Percentiles rank a stretch among this genome's conserved stretches.
Conservation (phyloP, 441 rosid genomes). For the Rhodomyrtus psidioides region DNA sequence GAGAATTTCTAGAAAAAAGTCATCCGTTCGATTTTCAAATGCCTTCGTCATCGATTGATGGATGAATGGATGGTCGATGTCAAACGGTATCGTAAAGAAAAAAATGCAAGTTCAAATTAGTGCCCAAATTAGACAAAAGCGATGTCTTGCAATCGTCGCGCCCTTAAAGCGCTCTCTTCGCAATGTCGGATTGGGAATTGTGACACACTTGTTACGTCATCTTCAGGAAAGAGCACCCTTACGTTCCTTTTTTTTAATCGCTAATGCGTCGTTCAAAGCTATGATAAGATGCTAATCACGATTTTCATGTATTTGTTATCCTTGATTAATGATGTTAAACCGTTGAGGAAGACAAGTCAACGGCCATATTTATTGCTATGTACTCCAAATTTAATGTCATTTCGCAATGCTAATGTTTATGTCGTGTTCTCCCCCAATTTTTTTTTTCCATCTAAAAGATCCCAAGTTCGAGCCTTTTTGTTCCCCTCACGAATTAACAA, state of each 20-base stretch:
- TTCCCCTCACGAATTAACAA: not conserved
- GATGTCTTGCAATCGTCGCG: too few species aligned
- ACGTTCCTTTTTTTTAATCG: too few species aligned
- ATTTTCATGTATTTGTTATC: not conserved
- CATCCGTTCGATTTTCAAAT: not conserved
- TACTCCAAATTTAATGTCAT: not conserved
- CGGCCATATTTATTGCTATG: not conserved
- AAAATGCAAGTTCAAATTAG: too few species aligned
- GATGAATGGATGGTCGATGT: not conserved
- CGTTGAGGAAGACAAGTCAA: not conserved
- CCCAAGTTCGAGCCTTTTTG: not conserved
- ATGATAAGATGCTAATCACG: not conserved
- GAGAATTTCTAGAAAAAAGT: not conserved
- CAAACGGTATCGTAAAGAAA: too few species aligned
- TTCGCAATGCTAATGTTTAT: not conserved
- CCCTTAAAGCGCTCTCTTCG: too few species aligned
- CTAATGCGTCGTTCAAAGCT: not conserved
- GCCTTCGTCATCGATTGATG: not conserved
- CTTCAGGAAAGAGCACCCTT: too few species aligned
- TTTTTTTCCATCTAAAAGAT: not conserved
- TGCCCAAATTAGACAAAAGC: too few species aligned
- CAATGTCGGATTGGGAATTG: too few species aligned
- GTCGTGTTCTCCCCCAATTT: not conserved
- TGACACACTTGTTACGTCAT: too few species aligned
- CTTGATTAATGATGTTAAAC: not conserved